A percentile compares a stretch with the other conserved stretches of the same genome.
Conservation (phyloP, 768 basidiomycete species). For the Lactarius evosmus region DNA sequence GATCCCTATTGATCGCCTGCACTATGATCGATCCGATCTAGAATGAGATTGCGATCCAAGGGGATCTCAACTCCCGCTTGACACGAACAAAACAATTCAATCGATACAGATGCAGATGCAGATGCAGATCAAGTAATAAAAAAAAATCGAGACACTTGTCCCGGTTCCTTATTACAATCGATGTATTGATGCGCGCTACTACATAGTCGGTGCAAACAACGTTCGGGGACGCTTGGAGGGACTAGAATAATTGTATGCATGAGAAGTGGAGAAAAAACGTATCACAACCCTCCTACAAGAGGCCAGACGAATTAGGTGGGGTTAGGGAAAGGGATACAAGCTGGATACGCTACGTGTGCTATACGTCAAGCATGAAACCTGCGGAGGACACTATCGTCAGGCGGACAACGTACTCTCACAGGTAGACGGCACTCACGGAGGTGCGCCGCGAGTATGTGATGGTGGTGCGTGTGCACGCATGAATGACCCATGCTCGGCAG, state of each 20-base stretch:
- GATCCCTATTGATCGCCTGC: conserved; percentile 7
- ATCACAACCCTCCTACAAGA: not conserved
- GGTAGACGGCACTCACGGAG: conserved; percentile 13
- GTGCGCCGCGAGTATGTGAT: conserved; percentile 22
- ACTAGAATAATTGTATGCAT: not conserved
- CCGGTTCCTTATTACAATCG: conserved; percentile 13
- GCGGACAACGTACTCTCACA: not conserved
- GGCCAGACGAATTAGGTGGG: not conserved
- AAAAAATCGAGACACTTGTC: not conserved
- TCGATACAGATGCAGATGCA: not conserved
- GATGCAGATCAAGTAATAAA: not conserved
- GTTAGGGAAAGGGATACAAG: not conserved
- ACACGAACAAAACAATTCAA: conserved; percentile 2
- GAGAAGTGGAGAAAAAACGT: not conserved
- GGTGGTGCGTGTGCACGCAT: conserved; percentile 21
- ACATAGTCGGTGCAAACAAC: conserved; percentile 14
- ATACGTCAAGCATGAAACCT: conserved; percentile 22
- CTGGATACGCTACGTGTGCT: not conserved
- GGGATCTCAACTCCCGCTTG: conserved; percentile 11
- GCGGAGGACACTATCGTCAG: not conserved
- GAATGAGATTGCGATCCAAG: conserved; percentile 8
- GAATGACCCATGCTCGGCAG: conserved; percentile 22
- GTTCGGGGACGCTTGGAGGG: not conserved
- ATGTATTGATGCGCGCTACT: conserved; percentile 11
- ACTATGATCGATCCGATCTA: conserved; percentile 20